Evolutionary conservation across 108 stramenopile genomes (phyloP), one percentile per base, ranked within the genome.

Genomic region (Fragilaria radians): DNA sequence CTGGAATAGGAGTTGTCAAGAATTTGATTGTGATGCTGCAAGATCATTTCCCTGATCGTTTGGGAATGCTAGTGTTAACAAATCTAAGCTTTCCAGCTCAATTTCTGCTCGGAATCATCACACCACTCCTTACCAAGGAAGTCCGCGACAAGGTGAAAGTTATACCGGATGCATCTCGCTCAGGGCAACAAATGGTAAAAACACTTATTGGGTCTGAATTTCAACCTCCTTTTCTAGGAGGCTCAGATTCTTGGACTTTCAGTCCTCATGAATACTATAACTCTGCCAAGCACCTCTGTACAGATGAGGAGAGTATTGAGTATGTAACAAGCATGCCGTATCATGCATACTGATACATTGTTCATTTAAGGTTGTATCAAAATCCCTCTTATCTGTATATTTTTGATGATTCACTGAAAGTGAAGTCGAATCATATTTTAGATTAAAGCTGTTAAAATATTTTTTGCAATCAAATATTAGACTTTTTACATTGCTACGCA

Each of bases 21-120:
- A 46, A 52, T 24, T 46, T 72, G 18, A 61, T 89, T 46, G 64
- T 69, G 1, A 78, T 82, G 45, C 57, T 89, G 34, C 88, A 89
- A 61, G 88, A 89, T 68, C 84, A 89, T 54, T 89, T 72, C 52
- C 84, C 85, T 5, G 79, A 89, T 70, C 57, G 81, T 27, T 59
- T 89, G 34, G 84, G 85, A 1, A 68, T 83, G 17, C 28, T 89
- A 3, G 32, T 86, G 17, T 28, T 84, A 42, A 66, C 61, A 21
- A 86, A 89, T 59, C 56, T 86, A 24, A 65, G 65, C 5, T 66
- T 77, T 28, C 46, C 78, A 14, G 76, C 65, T 11, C 73, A 83
- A 51, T 64, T 89, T 59, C 49, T 86, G 0, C 55, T 86, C 48
- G 81, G 76, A 34, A 67, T 89, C 50, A 48, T 89, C 46, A 34